These are phyloP conservation scores for Cyberlindnera suaveolens DNA, from an alignment of 805 yeast genomes.

Conservation along the genomic window DNA sequence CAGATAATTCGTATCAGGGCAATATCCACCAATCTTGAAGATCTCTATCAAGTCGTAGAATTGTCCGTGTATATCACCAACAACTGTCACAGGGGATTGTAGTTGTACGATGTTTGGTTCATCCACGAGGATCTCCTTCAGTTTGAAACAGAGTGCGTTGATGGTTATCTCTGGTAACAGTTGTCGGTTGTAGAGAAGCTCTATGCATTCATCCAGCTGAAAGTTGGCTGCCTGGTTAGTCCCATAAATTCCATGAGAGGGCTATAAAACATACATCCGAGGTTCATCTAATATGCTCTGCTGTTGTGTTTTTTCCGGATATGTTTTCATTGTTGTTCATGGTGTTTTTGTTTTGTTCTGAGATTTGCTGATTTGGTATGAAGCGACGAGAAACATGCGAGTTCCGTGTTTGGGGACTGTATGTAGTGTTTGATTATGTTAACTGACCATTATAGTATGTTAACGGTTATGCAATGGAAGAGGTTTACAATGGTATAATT, in stretches of 20 bases:
- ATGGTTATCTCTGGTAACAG: constrained; percentile 66
- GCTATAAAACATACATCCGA: background rate
- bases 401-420: no score
- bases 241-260: background rate
- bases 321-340: no score
- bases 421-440: no score
- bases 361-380: no score
- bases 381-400: no score
- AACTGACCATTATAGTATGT: no score
- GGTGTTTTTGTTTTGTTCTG: no score
- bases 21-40: constrained; percentile 86
- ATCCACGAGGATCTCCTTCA: constrained; percentile 71
- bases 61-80: constrained; percentile 98
- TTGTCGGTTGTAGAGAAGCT: constrained; percentile 54
- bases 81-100: constrained; percentile 84
- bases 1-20: constrained; percentile 89
- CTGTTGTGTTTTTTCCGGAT: no score
- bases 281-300: background rate
- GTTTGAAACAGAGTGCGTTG: constrained; percentile 67
- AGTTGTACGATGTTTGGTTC: constrained; percentile 87
- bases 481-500: no score
- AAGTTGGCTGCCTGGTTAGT: background rate
- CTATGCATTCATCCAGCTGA: constrained; percentile 71
- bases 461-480: no score
- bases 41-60: constrained; percentile 90